Percentiles rank a stretch among this genome's conserved stretches.
Evolutionary conservation across 2,329 filamentous ascomycete species (phyloP).

Genomic region (Pseudomassariella vexata): DNA sequence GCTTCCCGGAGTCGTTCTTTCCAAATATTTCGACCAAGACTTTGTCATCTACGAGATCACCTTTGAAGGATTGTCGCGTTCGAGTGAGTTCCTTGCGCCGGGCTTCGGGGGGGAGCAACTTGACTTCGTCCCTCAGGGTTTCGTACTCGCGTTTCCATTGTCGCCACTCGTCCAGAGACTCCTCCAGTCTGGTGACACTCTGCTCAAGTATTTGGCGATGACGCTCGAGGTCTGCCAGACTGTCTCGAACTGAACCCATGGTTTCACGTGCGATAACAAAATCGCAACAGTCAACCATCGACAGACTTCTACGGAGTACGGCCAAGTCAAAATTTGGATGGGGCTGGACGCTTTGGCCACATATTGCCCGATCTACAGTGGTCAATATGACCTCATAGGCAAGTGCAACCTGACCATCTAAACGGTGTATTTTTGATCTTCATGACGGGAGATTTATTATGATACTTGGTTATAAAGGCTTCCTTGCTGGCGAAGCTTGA

Average conservation of each 20-base stretch:
- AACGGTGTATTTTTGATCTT: too few species aligned
- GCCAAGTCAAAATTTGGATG: too few species aligned
- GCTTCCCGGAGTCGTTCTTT: slow-evolving; percentile 39
- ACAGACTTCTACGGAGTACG: too few species aligned
- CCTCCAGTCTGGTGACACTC: slow-evolving; percentile 66
- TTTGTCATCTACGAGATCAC: slow-evolving; percentile 56
- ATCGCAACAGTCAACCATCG: too few species aligned
- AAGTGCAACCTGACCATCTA: too few species aligned
- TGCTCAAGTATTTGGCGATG: slow-evolving; percentile 71
- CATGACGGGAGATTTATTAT: too few species aligned
- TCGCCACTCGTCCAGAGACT: slow-evolving; percentile 81
- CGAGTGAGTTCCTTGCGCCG: slow-evolving; percentile 48
- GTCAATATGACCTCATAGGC: too few species aligned
- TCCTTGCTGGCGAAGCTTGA: too few species aligned
- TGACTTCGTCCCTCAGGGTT: slow-evolving; percentile 75
- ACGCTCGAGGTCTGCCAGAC: slow-evolving; percentile 64
- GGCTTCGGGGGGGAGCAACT: slow-evolving; percentile 43
- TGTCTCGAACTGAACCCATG: slow-evolving; percentile 40
- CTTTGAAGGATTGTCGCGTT: slow-evolving; percentile 54
- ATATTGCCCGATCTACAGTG: too few species aligned
- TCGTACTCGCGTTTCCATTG: slow-evolving; percentile 91
- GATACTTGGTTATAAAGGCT: too few species aligned
- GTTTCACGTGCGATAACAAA: too few species aligned
- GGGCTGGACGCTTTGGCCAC: too few species aligned
- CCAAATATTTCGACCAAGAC: slow-evolving; percentile 48